Evolutionary conservation across 1,284 basidiomycete genomes (phyloP), one percentile per base, ranked within the genome.

Genomic region (Ceratobasidium sp.): DNA sequence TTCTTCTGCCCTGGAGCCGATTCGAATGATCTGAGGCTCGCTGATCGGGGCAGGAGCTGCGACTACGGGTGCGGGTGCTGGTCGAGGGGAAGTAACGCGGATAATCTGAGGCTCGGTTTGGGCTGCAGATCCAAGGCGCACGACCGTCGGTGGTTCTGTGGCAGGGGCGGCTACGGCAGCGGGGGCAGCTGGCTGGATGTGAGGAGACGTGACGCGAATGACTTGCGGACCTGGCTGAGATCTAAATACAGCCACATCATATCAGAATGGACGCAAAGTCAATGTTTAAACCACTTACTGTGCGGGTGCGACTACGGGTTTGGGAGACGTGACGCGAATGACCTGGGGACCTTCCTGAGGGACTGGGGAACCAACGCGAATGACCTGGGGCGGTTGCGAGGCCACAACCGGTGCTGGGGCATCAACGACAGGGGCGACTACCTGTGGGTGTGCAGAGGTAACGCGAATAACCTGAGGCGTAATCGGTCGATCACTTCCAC

Each of bases 71-170:
- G 47, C 55, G 13, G 57, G 68, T 29, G 54, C 43, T 17, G 49
- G 34, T 6, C n/a, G 52, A 42, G 53, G 32, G 5, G 65, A 68
- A 10, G 65, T 62, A 27, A 72, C 64, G 32, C 70, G 65, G 17
- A 70, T 68, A 7, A 72, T 50, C 53, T 62, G 64, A 3, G 68
- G 55, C 32, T 55, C 54, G 25, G 32, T 25, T 29, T 62, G 52
- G 12, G 62, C 35, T 0, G 69, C 20, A 22, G 54, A 57, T 35
- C 68, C 71, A 25, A 72, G 27, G 3, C 69, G 54, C 8, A 72
- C 56, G 5, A 68, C 55, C n/a, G 71, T 72, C 20, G 71, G 71
- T 6, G 55, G 68, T 22, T 52, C 49, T 25, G 69, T 49, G 35
- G 53, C 34, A 3, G 56, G 35, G 29, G 20, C 49, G 31, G 34